Conservation (phyloP, 441 rosid species). For the Gossypium aridum region DNA sequence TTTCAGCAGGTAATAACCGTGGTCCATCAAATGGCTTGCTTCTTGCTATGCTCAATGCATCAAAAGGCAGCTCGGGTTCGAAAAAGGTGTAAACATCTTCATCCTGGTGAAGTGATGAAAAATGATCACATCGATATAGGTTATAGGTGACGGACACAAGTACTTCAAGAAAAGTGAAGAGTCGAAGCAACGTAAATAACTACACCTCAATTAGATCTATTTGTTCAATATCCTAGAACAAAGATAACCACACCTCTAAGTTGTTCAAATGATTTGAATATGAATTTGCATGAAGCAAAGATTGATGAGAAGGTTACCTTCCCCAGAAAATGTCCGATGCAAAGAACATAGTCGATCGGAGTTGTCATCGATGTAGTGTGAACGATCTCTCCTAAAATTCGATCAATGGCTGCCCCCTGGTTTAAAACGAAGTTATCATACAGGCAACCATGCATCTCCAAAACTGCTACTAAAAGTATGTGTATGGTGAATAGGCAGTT, state of each 20-base stretch:
- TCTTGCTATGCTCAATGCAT: conserved; percentile 42
- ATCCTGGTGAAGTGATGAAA: conserved; percentile 38
- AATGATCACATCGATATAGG: not conserved
- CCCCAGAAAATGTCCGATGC: conserved; percentile 91
- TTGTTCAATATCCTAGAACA: not conserved
- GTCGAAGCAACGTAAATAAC: not conserved
- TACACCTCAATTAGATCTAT: not conserved
- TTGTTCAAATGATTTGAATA: not conserved
- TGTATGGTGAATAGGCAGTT: conserved; percentile 4
- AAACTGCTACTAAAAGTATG: not conserved
- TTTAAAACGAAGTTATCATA: conserved; percentile 11
- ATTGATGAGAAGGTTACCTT: conserved; percentile 49
- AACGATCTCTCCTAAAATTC: conserved; percentile 91
- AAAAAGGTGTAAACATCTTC: conserved; percentile 95
- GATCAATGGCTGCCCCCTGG: conserved; percentile 96
- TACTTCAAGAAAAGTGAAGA: not conserved
- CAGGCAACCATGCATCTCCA: conserved; percentile 2
- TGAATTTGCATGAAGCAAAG: not conserved
- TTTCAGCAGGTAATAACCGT: conserved; percentile 41
- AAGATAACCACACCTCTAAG: not conserved
- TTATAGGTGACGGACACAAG: not conserved
- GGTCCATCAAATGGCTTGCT: conserved; percentile 50
- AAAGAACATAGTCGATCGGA: conserved; percentile 90
- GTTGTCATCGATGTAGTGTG: conserved; percentile 84
- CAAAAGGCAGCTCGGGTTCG: conserved; percentile 84